phyloP scores from a whole-genome alignment of 1,139 yeast species.

The Suhomyces wounanorum region DNA sequence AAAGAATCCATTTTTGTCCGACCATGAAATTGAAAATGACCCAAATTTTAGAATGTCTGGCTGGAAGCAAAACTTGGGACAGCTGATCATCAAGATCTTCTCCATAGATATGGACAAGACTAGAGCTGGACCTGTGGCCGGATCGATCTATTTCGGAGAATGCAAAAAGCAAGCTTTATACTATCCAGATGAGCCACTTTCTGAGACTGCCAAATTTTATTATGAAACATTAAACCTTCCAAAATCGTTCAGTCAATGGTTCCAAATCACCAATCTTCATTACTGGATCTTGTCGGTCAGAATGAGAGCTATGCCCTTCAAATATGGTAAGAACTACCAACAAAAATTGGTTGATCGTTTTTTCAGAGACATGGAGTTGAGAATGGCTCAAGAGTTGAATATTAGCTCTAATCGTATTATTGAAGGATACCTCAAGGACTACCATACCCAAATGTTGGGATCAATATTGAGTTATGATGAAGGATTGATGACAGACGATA shows the following conservation, averaged over 20 bases:
- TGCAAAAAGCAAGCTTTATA: slow-evolving; percentile 84
- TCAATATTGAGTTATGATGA: slow-evolving; percentile 90
- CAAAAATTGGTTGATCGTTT: slow-evolving; percentile 88
- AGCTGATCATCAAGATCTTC: slow-evolving; percentile 63
- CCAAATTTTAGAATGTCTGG: slow-evolving; percentile 57
- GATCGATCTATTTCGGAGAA: slow-evolving; percentile 80
- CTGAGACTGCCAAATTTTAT: slow-evolving; percentile 67
- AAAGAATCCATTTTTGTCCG: slow-evolving; percentile 53
- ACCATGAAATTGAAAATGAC: slow-evolving; percentile 59
- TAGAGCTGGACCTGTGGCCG: slow-evolving; percentile 93
- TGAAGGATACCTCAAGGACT: slow-evolving; percentile 85
- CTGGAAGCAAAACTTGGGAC: slow-evolving; percentile 76
- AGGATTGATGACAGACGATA: slow-evolving; percentile 80
- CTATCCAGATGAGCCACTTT: slow-evolving; percentile 67
- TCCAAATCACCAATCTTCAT: slow-evolving; percentile 85
- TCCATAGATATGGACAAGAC: slow-evolving; percentile 88
- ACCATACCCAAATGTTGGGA: slow-evolving; percentile 88
- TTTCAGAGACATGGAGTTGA: slow-evolving; percentile 84
- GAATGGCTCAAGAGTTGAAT: slow-evolving; percentile 82
- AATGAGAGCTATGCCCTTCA: slow-evolving; percentile 94
- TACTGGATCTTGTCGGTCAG: slow-evolving; percentile 92
- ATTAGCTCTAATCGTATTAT: slow-evolving; percentile 82
- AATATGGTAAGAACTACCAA: slow-evolving; percentile 86
- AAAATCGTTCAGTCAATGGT: slow-evolving; percentile 90
- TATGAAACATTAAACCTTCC: slow-evolving; percentile 83